Evolutionary conservation across 2,329 filamentous ascomycete species (phyloP).

Genomic region (Fusarium penzigii): DNA sequence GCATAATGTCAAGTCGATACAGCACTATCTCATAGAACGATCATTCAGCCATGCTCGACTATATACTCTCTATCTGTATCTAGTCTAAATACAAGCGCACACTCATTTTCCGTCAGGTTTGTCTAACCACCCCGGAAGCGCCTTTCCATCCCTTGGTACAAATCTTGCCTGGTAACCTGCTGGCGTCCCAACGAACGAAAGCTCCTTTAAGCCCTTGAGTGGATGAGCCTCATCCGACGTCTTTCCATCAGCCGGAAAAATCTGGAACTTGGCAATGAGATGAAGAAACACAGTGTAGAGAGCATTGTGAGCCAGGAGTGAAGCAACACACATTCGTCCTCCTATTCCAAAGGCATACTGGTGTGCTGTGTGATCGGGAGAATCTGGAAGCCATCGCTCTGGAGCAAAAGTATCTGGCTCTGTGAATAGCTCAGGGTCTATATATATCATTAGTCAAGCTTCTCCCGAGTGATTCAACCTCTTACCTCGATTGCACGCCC

Average conservation of each 20-base stretch:
- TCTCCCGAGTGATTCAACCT: not conserved
- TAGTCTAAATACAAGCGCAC: not conserved
- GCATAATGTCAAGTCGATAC: too few species aligned
- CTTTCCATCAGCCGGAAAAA: slow-evolving; percentile 34
- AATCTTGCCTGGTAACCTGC: slow-evolving; percentile 13
- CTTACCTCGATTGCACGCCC: slow-evolving; percentile 31
- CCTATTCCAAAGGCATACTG: slow-evolving; percentile 57
- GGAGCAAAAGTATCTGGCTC: slow-evolving; percentile 61
- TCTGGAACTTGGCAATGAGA: slow-evolving; percentile 43
- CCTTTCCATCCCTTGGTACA: slow-evolving; percentile 10
- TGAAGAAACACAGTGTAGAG: slow-evolving; percentile 54
- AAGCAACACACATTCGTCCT: slow-evolving; percentile 55
- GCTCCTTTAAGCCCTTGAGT: slow-evolving; percentile 20
- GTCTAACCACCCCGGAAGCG: slow-evolving; percentile 1
- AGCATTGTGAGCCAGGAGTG: slow-evolving; percentile 54
- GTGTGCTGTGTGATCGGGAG: slow-evolving; percentile 37
- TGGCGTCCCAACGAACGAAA: slow-evolving; percentile 15
- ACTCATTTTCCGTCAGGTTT: not conserved
- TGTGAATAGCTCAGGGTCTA: slow-evolving; percentile 63
- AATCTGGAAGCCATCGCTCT: slow-evolving; percentile 42
- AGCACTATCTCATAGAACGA: too few species aligned
- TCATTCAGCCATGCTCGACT: not conserved
- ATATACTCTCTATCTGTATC: not conserved
- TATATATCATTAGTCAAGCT: not conserved
- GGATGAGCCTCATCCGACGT: slow-evolving; percentile 22